phyloP scores from a whole-genome alignment of 75 land plant genomes.

The Cunninghamia lanceolata region DNA sequence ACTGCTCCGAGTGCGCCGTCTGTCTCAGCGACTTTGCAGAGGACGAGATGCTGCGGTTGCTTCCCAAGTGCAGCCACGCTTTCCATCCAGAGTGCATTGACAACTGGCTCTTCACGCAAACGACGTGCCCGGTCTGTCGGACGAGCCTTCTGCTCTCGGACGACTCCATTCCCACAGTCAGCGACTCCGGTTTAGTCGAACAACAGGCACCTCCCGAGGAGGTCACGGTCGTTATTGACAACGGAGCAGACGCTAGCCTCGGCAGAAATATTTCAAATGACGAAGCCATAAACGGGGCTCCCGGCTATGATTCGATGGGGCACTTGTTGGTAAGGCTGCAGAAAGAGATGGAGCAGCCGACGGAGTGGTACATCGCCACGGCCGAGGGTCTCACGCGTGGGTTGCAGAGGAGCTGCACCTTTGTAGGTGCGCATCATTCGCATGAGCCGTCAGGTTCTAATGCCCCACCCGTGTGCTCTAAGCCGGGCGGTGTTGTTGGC shows the following conservation, averaged over 20 bases:
- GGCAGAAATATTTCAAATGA: too few relatives aligned
- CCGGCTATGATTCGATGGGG: not conserved
- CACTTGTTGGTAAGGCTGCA: not conserved
- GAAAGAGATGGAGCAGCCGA: not conserved
- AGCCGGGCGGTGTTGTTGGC: too few relatives aligned
- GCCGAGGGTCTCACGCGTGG: not conserved
- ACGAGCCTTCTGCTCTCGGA: too few relatives aligned
- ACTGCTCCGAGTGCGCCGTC: conserved; percentile 24
- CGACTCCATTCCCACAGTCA: too few relatives aligned
- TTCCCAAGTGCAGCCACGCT: conserved; percentile 37
- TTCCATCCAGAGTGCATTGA: conserved; percentile 39
- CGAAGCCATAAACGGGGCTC: not conserved
- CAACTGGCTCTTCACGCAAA: conserved; percentile 27
- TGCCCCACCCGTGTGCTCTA: not conserved
- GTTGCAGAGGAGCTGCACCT: not conserved
- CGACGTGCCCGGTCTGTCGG: conserved; percentile 40
- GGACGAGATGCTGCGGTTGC: conserved; percentile 18
- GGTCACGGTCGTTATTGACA: too few relatives aligned
- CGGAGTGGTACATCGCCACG: too few relatives aligned
- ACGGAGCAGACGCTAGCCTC: too few relatives aligned
- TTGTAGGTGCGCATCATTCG: not conserved
- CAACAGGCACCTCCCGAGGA: too few relatives aligned
- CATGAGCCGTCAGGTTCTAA: not conserved
- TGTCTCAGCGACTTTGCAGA: conserved; percentile 30
- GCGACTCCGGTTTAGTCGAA: too few relatives aligned